Base-by-base conservation (phyloP, 2,329 filamentous ascomycete genomes). In the Dactylellina cionopaga region DNA sequence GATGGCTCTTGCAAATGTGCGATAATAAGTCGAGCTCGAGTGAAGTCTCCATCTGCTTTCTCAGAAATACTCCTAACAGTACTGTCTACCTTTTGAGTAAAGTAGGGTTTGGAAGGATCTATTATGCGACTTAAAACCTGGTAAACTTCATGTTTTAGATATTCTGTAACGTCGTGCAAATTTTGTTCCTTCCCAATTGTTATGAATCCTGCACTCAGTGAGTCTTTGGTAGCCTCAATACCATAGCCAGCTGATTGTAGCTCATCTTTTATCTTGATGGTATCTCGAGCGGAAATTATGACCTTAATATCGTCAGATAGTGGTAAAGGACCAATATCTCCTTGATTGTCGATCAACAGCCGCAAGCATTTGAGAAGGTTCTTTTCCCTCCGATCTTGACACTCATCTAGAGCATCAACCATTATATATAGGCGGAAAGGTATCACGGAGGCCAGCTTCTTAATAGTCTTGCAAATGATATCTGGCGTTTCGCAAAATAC, bases 391-490 rank as follows among this genome's bases (percentile, higher is more conserved):
- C 51, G 22, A 10, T 68, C 63, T n/a, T 44, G 43, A n/a, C 63
- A 68, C 24, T 68, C 63, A 29, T 68, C 63, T 1, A 68, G 35
- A 15, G 63, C 63, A 24, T 68, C 63, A 7, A 68, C 4, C 43
- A 68, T 68, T 1, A 68, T 2, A 7, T 43, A 68, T 3, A 68
- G 11, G 3, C 10, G 31, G 19, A 27, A 17, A 1, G 52, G 52
- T 5, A 59, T 35, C 5, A 31, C 25, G 2, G 43, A 10, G 6
- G 44, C 43, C 6, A 68, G 33, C 2, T 6, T 35, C 22, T 10
- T n/a, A 17, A 68, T 58, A 24, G 60, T 49, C 2, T 49, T 10
- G n/a, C 24, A 39, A 5, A 39, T 43, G 3, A 9, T 27, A 5
- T 35, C 17, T 17, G 31, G 29, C 1, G 31, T 11, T 7, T 37